Evolutionary conservation across 78 protist genomes (phyloP).

Genomic region (Dictyostelium firmibasis): DNA sequence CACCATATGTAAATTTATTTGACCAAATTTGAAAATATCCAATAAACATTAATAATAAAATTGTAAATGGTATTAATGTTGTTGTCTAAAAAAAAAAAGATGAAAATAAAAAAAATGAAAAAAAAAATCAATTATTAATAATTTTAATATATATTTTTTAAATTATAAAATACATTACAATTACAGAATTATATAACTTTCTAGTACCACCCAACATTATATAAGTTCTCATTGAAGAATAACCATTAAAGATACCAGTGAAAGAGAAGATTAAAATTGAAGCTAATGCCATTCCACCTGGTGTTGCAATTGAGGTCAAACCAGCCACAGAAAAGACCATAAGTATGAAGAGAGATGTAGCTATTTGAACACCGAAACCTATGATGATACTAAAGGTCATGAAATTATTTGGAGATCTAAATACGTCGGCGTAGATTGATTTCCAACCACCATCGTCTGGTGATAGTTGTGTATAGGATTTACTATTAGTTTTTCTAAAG

Average conservation of each 20-base stretch:
- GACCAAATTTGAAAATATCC: conserved; percentile 51
- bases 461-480: not conserved
- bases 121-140: not conserved
- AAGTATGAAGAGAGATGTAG: not conserved
- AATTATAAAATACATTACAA: not conserved
- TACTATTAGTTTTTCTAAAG: conserved; percentile 2
- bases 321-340: conserved; percentile 61
- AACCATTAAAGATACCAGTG: conserved; percentile 35
- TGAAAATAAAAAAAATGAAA: too few relatives aligned
- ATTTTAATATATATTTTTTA: not conserved
- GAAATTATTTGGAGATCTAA: conserved; percentile 56
- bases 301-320: conserved; percentile 28
- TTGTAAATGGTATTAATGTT: conserved; percentile 14
- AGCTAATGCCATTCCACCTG: conserved; percentile 33
- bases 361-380: conserved; percentile 61
- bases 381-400: conserved; percentile 54
- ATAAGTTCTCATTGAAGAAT: conserved; percentile 65
- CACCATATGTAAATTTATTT: not conserved
- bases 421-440: conserved; percentile 73
- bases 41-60: conserved; percentile 12
- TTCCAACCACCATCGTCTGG: conserved; percentile 66
- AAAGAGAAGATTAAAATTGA: conserved; percentile 5
- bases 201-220: conserved; percentile 72
- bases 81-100: not conserved
- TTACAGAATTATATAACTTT: conserved; percentile 26